Base-by-base conservation (phyloP, 1,284 basidiomycete species). In the Trametes polyzona region DNA sequence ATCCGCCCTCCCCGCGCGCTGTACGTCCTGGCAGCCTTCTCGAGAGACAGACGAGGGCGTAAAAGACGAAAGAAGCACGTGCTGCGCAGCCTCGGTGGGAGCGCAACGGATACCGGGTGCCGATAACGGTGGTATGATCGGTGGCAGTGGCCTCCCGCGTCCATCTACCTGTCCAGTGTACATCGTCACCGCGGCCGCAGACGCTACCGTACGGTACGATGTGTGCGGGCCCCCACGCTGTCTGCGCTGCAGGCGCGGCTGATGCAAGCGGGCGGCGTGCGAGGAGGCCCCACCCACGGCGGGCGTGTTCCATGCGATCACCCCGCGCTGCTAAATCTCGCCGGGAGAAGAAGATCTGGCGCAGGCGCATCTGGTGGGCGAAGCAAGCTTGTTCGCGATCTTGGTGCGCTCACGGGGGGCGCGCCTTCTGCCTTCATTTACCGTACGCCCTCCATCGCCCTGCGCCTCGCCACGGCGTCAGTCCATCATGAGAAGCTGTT, bases 321-420 rank as follows among this genome's bases (percentile, higher is more conserved):
- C 19, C 9, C 6, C 12, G 30, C 39, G 19, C 14, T 30, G 30
- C 19, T 17, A 40, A 55, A 55, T 48, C 53, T 48, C 30, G 24
- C 32, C n/a, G 8, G 39, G 30, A 17, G 12, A 19, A 33, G 46
- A 41, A 40, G 44, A 47, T 53, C 53, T 29, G 24, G 53, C 30
- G 30, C 29, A 9, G 52, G 12, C 53, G 26, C 46, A 48, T 55
- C 46, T 48, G 7, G 46, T 23, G 39, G 32, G 39, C 39, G 53
- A 41, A 48, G 37, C 39, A 48, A 40, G 46, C 40, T 42, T 55
- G 46, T 48, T 48, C 46, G 26, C 17, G 53, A 55, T 48, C 47
- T 42, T 30, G 52, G 37, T 47, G 37, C 46, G 23, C 52, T 30
- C 37, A 9, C 7, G 32, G 32, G 30, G 46, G 29, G 27, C n/a